phyloP scores from a whole-genome alignment of 2,329 filamentous ascomycete genomes.

The Dactylellina haptotyla region DNA sequence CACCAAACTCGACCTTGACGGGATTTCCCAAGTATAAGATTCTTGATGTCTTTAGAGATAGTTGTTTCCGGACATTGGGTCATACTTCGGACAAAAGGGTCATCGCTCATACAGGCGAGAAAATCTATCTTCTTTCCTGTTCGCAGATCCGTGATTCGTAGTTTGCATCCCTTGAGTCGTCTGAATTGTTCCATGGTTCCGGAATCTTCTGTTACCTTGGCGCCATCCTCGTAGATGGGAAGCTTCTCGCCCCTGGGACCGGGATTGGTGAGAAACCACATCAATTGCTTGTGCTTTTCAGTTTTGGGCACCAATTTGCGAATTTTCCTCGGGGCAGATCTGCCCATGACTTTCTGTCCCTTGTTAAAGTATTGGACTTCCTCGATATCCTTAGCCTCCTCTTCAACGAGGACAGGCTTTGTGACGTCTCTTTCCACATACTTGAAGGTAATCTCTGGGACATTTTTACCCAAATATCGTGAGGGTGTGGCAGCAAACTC shows the following conservation, averaged over 20 bases:
- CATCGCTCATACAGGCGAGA: constrained; percentile 12
- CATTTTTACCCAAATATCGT: neutral
- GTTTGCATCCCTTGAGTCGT: neutral
- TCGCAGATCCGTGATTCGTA: neutral
- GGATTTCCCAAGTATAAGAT: neutral
- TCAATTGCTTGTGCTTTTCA: neutral
- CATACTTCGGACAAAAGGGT: neutral
- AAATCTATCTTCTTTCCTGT: neutral
- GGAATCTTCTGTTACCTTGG: neutral
- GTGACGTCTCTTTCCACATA: neutral
- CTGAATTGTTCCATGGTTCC: neutral
- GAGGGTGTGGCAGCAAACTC: neutral
- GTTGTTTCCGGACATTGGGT: neutral
- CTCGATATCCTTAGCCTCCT: neutral
- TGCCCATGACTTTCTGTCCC: neutral
- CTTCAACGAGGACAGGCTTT: neutral
- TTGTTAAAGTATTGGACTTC: neutral
- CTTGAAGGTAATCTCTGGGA: neutral
- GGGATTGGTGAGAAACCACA: neutral
- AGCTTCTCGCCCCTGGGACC: neutral
- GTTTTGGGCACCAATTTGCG: neutral
- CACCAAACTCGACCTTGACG: neutral
- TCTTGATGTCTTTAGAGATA: neutral
- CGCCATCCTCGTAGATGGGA: neutral
- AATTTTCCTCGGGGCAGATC: neutral